Conservation (phyloP, 2,329 filamentous ascomycete species). For the Penicillium crustosum region DNA sequence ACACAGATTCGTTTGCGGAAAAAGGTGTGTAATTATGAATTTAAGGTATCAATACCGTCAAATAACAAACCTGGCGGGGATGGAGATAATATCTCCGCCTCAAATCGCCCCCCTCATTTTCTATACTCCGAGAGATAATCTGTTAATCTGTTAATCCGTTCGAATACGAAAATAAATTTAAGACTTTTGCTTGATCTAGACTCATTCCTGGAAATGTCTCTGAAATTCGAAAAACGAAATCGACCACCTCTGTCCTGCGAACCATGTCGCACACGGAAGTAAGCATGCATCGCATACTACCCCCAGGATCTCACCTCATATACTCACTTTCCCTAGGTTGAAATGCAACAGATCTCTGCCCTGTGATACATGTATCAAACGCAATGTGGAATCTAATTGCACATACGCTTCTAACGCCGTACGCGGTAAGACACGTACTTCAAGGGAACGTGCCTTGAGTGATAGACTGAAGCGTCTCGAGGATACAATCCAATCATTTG, state of each 20-base stretch:
- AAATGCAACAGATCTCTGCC: constrained; percentile 11
- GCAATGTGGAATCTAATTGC: neutral
- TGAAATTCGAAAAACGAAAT: constrained; percentile 13
- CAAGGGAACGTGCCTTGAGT: constrained; percentile 2
- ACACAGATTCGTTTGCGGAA: neutral
- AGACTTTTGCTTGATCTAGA: neutral
- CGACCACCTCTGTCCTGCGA: constrained; percentile 13
- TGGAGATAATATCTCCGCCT: constrained; percentile 11
- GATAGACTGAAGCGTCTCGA: constrained; percentile 12
- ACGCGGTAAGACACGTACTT: neutral
- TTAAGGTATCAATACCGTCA: neutral
- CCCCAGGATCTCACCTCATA: neutral
- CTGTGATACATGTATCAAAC: constrained; percentile 9
- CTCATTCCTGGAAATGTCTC: neutral
- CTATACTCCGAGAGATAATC: neutral
- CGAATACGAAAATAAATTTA: neutral
- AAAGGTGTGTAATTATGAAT: neutral
- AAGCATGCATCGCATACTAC: neutral
- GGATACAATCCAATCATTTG: constrained; percentile 9
- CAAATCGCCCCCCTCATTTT: neutral
- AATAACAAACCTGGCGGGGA: neutral
- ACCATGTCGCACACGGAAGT: constrained; percentile 15
- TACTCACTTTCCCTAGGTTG: constrained; percentile 1
- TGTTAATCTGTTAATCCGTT: neutral
- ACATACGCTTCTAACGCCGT: constrained; percentile 11